Evolutionary conservation across 345 rosid genomes (phyloP), one percentile per base, ranked within the genome.

Genomic region (Eucalyptus paniculata): DNA sequence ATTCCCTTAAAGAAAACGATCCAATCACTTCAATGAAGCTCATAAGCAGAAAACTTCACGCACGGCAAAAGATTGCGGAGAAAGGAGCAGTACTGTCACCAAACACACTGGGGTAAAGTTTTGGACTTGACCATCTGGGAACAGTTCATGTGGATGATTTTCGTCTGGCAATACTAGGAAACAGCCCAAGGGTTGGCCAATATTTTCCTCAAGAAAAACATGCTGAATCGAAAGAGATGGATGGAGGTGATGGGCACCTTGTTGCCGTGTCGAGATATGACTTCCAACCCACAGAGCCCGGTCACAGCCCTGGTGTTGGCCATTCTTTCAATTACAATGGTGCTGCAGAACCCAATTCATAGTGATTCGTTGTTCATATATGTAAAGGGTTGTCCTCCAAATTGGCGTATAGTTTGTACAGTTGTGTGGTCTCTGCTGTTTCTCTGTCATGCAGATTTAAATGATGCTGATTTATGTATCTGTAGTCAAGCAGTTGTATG

Each of bases 241-340:
- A 37, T 18, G 34, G 86, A 34, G 47, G 26, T 80, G 49, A 19
- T 24, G 0, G 26, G 45, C 49, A 37, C 0, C 0, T 6, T 9
- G 49, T 37, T 37, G 49, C 49, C 6, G 86, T 1, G 4, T 37
- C 91, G 86, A 50, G 69, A 60, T 1, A 60, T 60, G 67, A 60
- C 67, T 12, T 60, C 32, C n/a, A 28, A 4, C 0, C 32, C 15
- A 60, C 67, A 26, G 67, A 60, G 3, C 67, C 67, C 3, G 67
- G 67, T 28, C 32, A 60, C 67, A 60, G 32, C 32, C 67, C 67
- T 28, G 67, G 32, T 26, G 67, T 60, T 28, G 67, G 16, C 67
- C 67, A 60, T 28, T 28, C 67, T 60, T 60, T 60, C 67, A 12
- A 2, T 12, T 60, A 60, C n/a, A 60, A 49, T 13, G 34, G 32